Percentiles rank a stretch among this genome's conserved stretches.
Conservation (phyloP, 1,284 basidiomycete species). For the Malassezia restricta region DNA sequence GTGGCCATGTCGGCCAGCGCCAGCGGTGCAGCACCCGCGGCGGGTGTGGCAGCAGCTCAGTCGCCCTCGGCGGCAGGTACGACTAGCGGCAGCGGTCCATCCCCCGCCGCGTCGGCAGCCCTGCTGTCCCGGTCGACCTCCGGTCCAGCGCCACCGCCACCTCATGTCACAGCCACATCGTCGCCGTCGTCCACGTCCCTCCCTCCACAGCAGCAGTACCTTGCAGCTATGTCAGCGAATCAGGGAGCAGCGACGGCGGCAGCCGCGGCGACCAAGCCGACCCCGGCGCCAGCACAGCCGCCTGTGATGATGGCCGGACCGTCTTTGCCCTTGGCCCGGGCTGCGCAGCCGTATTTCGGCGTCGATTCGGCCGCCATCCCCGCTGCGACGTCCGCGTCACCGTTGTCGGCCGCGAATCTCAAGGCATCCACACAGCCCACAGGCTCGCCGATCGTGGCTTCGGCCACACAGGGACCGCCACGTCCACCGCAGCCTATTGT, state of each 20-base stretch:
- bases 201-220: slow-evolving; percentile 1
- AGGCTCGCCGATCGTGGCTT: not conserved
- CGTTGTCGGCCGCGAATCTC: not conserved
- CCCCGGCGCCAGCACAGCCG: not conserved
- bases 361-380: not conserved
- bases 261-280: not conserved
- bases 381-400: not conserved
- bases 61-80: slow-evolving; percentile 16
- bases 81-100: slow-evolving; percentile 13
- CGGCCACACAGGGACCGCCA: not conserved
- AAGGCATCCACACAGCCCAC: not conserved
- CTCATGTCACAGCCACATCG: not conserved
- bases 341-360: slow-evolving; percentile 3
- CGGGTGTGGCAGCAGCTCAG: slow-evolving; percentile 16
- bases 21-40: not conserved
- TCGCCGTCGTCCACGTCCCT: not conserved
- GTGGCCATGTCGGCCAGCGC: slow-evolving; percentile 1
- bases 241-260: not conserved
- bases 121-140: not conserved
- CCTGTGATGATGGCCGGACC: not conserved
- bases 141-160: not conserved
- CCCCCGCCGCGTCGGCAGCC: not conserved
- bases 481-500: slow-evolving; percentile 6
- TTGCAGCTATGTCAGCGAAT: slow-evolving; percentile 1
- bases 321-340: slow-evolving; percentile 3